phyloP scores from a whole-genome alignment of 228 moss, liverwort and hornwort species.

The Sphagnum fallax region DNA sequence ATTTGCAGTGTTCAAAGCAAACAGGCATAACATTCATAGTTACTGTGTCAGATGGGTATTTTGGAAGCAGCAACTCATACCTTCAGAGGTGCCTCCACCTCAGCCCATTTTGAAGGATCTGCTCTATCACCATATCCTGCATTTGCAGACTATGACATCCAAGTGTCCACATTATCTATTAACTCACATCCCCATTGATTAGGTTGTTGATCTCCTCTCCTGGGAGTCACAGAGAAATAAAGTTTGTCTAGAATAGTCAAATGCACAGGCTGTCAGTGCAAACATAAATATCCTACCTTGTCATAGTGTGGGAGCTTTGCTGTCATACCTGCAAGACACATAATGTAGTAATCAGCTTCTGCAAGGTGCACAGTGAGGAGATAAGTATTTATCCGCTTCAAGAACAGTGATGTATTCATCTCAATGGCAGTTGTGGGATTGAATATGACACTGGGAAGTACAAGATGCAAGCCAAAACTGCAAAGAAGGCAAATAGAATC shows the following conservation, averaged over 20 bases:
- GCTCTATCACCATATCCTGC: slow-evolving; percentile 45
- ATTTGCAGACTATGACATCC: slow-evolving; percentile 33
- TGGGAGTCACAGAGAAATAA: too few relatives aligned
- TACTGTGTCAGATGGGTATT: background rate
- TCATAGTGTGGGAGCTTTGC: slow-evolving; percentile 43
- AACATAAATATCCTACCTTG: slow-evolving; percentile 26
- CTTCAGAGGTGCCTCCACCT: slow-evolving; percentile 42
- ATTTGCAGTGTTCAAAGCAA: background rate
- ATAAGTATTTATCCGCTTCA: background rate
- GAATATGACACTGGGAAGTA: too few relatives aligned
- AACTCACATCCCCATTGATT: background rate
- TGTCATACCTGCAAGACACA: slow-evolving; percentile 24
- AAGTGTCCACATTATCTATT: background rate
- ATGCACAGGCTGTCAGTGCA: too few relatives aligned
- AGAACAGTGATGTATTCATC: too few relatives aligned
- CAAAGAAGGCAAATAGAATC: background rate
- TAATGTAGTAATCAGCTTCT: slow-evolving; percentile 6
- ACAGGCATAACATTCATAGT: background rate
- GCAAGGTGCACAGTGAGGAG: background rate
- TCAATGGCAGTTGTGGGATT: too few relatives aligned
- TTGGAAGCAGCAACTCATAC: slow-evolving; percentile 8
- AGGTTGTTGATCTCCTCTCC: background rate
- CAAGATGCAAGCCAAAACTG: too few relatives aligned
- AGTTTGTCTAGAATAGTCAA: too few relatives aligned
- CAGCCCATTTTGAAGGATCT: slow-evolving; percentile 34